phyloP scores from a whole-genome alignment of 1,139 yeast genomes.

The Debaryomyces udenii region DNA sequence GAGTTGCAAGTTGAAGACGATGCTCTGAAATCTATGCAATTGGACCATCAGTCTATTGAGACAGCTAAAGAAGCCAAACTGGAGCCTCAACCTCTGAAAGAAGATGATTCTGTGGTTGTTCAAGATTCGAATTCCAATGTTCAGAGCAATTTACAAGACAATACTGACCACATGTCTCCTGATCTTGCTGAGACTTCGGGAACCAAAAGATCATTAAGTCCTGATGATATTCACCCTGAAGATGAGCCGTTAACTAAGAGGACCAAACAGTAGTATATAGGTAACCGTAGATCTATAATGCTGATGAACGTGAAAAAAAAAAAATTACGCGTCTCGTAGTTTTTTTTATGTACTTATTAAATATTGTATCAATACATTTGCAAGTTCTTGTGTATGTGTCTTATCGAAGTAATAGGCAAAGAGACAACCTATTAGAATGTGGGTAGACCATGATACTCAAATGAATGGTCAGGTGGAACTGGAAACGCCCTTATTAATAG shows the following conservation, averaged over 20 bases:
- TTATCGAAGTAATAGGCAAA: background rate
- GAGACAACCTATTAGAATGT: slow-evolving; percentile 1
- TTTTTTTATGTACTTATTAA: background rate
- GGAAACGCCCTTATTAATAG: slow-evolving; percentile 1
- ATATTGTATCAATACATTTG: too few relatives aligned
- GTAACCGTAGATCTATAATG: too few relatives aligned
- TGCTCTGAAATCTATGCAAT: background rate
- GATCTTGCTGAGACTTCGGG: background rate
- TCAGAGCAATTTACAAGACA: too few relatives aligned
- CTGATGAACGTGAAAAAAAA: background rate
- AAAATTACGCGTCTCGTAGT: slow-evolving; percentile 9
- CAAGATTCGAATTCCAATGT: too few relatives aligned
- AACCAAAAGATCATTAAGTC: slow-evolving; percentile 6
- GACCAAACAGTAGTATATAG: slow-evolving; percentile 1
- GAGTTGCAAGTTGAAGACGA: slow-evolving; percentile 12
- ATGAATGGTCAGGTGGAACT: slow-evolving; percentile 1
- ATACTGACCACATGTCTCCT: too few relatives aligned
- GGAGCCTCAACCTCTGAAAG: too few relatives aligned
- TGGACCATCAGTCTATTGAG: background rate
- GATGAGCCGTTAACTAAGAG: slow-evolving; percentile 5
- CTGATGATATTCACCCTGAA: background rate
- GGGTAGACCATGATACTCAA: slow-evolving; percentile 4
- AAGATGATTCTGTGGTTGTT: too few relatives aligned
- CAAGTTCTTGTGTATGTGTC: background rate
- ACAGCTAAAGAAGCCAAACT: too few relatives aligned